Percentiles rank a stretch among this genome's conserved stretches.
Conservation (phyloP, 192 early-diverging fungal species). For the Mortierella hygrophila region DNA sequence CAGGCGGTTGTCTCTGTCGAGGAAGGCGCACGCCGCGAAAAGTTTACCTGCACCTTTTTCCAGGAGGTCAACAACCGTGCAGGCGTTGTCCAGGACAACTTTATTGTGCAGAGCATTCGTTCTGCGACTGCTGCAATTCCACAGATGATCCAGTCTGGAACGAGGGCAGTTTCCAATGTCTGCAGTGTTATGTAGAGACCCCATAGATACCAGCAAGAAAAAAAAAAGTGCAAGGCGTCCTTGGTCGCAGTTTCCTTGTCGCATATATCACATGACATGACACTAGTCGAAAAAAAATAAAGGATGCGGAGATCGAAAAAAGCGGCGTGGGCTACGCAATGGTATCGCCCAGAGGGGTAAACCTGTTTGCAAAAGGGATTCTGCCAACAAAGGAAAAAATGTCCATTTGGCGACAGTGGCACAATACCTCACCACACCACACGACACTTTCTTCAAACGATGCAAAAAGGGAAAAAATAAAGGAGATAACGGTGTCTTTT, state of each 20-base stretch:
- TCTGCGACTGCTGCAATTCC: conserved; percentile 44
- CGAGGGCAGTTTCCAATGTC: conserved; percentile 48
- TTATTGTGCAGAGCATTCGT: conserved; percentile 60
- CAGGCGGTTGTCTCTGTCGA: conserved; percentile 59
- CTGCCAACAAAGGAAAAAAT: background rate
- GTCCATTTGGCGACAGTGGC: background rate
- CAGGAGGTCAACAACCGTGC: conserved; percentile 58
- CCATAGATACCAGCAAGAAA: background rate
- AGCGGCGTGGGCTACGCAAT: background rate
- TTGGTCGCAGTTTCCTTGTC: too few relatives aligned
- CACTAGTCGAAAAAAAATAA: background rate
- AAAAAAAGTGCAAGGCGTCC: background rate
- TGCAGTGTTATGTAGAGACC: conserved; percentile 43
- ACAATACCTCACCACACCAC: background rate
- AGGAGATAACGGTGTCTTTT: background rate
- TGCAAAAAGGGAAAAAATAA: background rate
- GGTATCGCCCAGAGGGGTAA: background rate
- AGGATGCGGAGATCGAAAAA: background rate
- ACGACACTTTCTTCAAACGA: background rate
- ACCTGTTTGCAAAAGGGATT: background rate
- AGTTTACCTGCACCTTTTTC: conserved; percentile 64
- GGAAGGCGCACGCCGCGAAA: conserved; percentile 47
- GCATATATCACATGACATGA: background rate
- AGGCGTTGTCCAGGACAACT: conserved; percentile 59
- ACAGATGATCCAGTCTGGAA: conserved; percentile 47